Evolutionary conservation across 2,329 filamentous ascomycete genomes (phyloP).

Genomic region (Fusarium paranaense): DNA sequence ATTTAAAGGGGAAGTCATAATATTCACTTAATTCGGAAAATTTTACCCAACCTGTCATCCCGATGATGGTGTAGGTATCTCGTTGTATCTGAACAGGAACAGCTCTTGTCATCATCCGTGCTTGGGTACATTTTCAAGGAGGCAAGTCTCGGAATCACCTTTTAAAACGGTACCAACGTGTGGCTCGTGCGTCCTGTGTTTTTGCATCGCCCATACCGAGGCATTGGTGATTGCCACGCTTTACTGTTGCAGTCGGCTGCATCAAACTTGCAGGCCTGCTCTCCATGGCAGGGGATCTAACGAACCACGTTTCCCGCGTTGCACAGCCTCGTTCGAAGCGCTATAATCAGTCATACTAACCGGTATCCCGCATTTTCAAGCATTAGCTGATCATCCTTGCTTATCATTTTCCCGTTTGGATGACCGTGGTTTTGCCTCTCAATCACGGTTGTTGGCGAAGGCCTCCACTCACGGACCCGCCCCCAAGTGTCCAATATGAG

Average conservation of each 20-base stretch:
- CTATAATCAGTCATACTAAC: background rate
- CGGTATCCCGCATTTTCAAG: background rate
- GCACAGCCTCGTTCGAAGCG: background rate
- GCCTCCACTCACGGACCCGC: background rate
- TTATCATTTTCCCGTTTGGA: background rate
- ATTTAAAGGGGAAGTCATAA: no score
- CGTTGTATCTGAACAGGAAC: background rate
- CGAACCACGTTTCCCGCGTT: background rate
- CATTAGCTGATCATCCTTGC: background rate
- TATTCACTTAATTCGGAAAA: background rate
- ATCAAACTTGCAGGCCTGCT: background rate
- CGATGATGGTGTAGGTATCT: background rate
- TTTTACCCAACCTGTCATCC: background rate
- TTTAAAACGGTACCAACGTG: background rate
- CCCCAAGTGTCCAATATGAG: background rate
- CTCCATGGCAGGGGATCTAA: background rate
- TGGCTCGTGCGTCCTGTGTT: background rate
- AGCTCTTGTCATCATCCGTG: background rate
- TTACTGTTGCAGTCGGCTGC: background rate
- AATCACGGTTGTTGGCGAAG: background rate
- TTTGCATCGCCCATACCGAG: background rate
- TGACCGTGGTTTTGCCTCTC: background rate
- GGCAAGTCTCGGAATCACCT: background rate
- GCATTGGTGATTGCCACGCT: background rate
- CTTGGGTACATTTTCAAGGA: background rate